Evolutionary conservation across 2,329 filamentous ascomycete species (phyloP), one percentile per base, ranked within the genome.

Genomic region (Teratosphaeriaceae sp.): DNA sequence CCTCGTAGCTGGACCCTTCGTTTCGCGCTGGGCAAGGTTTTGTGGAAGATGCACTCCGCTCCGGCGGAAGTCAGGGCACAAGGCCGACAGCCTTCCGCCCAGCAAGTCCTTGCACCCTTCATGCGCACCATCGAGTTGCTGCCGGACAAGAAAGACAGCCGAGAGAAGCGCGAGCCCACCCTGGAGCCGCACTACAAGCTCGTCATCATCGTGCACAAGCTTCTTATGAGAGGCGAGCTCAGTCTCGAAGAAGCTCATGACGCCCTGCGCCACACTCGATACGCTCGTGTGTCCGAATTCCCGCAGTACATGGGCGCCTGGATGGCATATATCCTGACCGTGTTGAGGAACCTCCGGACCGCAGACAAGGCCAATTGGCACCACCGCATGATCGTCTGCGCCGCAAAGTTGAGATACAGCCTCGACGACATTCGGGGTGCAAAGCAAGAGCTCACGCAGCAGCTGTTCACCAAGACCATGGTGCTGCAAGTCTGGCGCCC

Each of bases 301-400:
- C 67, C 39, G 63, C 75, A 55, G 55, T 74, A 62, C 58, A 71
- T 61, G 26, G 65, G 74, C 48, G 65, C 73, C 7, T 81, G 76
- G 68, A 75, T 79, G 37, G 56, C 68, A 1, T 85, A 86, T 53
- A 76, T 84, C 33, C 63, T 82, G 12, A 79, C 65, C 73, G 77
- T 81, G 0, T 62, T 82, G 38, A 77, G 75, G 53, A 70, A 70
- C 23, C 63, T 84, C 41, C 74, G 77, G 42, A 67, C 67, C 26
- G 88, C 88, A 47, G 89, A 96, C 65, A 94, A 94, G 69, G 85
- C 86, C 1, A 90, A 92, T 56, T 96, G 89, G 89, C 89, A 96
- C 59, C 89, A 96, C 62, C 84, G 89, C 16, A 88, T 96, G 67
- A 86, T 88, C 41, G 82, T 84, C 58, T 80, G 88, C 19, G 82